A percentile compares a stretch with the other conserved stretches of the same genome.
Evolutionary conservation across 805 yeast genomes (phyloP).

Genomic region (Candida silvicultrix): DNA sequence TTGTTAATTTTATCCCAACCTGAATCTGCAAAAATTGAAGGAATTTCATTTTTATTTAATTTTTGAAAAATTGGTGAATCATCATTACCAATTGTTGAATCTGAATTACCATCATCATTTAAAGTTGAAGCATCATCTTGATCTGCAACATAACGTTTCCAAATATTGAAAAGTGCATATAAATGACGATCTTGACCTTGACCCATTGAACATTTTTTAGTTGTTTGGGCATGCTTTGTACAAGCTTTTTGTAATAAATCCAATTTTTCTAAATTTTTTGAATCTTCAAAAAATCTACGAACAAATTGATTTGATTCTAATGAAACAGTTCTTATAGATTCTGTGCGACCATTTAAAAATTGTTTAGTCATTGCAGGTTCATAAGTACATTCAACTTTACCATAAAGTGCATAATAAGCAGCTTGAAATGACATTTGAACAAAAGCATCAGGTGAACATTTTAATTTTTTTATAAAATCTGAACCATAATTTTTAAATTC

Average conservation of each 20-base stretch:
- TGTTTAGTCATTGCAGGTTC: constrained; percentile 95
- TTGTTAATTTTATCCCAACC: constrained; percentile 87
- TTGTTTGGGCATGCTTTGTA: constrained; percentile 55
- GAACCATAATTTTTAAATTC: constrained; percentile 70
- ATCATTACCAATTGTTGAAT: constrained; percentile 16
- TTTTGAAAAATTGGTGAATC: constrained; percentile 1
- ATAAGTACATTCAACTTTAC: constrained; percentile 88
- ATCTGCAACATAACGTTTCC: constrained; percentile 58
- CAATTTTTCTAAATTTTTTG: constrained; percentile 49
- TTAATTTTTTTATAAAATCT: constrained; percentile 73
- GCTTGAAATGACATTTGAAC: constrained; percentile 92
- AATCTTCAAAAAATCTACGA: constrained; percentile 72
- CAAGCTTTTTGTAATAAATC: constrained; percentile 65
- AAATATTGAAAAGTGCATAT: constrained; percentile 80
- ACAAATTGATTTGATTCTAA: constrained; percentile 76
- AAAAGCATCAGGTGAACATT: constrained; percentile 90
- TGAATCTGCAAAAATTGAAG: constrained; percentile 72
- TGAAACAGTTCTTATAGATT: constrained; percentile 82
- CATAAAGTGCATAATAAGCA: constrained; percentile 86
- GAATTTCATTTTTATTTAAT: constrained; percentile 36
- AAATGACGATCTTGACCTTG: constrained; percentile 90
- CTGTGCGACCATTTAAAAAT: constrained; percentile 87
- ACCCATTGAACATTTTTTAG: constrained; percentile 66
- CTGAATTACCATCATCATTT: constrained; percentile 21
- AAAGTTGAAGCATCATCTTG: constrained; percentile 4